phyloP scores from a whole-genome alignment of 1,139 yeast species.

The Saccharomyces hybrid region DNA sequence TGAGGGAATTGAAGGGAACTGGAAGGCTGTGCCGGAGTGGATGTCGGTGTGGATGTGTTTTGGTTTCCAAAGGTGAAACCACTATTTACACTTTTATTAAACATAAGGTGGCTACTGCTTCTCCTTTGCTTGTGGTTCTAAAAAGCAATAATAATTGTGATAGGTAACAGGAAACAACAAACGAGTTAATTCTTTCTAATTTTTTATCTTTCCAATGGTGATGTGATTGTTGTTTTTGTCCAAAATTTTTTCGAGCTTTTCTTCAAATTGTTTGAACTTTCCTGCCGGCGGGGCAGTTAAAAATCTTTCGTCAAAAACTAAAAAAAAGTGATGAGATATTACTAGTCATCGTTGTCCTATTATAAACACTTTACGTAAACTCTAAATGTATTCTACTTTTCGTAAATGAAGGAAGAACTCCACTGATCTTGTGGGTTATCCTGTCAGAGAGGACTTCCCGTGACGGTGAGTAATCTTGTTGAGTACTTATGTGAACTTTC shows the following conservation, averaged over 20 bases:
- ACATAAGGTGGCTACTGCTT: constrained; percentile 13
- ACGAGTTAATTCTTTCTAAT: neutral
- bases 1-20: constrained; percentile 22
- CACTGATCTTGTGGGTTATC: constrained; percentile 3
- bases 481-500: neutral
- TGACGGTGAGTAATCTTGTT: neutral
- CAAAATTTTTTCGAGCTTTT: neutral
- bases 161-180: neutral
- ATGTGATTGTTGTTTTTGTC: neutral
- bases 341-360: neutral
- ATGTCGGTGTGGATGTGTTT: constrained; percentile 29
- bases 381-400: constrained; percentile 4
- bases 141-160: neutral
- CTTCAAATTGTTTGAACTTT: neutral
- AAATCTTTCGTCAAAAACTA: neutral
- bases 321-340: neutral
- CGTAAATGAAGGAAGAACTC: constrained; percentile 8
- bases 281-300: neutral
- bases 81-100: constrained; percentile 19
- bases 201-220: neutral
- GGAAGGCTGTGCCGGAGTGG: constrained; percentile 26
- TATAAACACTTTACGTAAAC: neutral
- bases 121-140: neutral
- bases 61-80: constrained; percentile 22
- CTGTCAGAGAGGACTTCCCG: constrained; percentile 1